These are phyloP conservation scores for Citrus trifoliata DNA, from an alignment of 345 rosid species.

Conservation along the genomic window DNA sequence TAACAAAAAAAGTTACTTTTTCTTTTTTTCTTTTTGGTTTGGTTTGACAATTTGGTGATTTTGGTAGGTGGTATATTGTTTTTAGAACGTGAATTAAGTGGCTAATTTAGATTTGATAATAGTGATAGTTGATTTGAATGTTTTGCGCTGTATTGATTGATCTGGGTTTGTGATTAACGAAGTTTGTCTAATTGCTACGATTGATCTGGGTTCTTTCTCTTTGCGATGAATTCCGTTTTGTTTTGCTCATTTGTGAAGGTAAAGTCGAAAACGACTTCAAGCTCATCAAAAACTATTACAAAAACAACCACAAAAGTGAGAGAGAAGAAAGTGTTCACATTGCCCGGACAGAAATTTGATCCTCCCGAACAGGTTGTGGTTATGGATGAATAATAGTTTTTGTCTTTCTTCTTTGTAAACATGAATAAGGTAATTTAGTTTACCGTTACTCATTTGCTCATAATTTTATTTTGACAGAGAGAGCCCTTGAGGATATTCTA, in stretches of 20 bases:
- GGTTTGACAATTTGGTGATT: slow-evolving; percentile 8
- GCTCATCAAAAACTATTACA: slow-evolving; percentile 49
- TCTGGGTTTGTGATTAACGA: neutral
- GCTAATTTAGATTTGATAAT: neutral
- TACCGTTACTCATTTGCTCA: neutral
- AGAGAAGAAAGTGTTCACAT: slow-evolving; percentile 85
- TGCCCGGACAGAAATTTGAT: slow-evolving; percentile 84
- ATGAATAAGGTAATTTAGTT: neutral
- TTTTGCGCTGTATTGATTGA: slow-evolving; percentile 10
- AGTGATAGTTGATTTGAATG: neutral
- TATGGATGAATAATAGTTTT: slow-evolving; percentile 2
- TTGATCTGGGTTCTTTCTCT: neutral
- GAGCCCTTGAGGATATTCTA: slow-evolving; percentile 94
- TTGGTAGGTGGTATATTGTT: slow-evolving; percentile 8
- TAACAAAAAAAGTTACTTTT: neutral
- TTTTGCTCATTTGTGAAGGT: slow-evolving; percentile 44
- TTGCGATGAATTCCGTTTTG: slow-evolving; percentile 18
- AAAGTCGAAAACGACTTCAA: slow-evolving; percentile 42
- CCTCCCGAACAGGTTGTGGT: slow-evolving; percentile 95
- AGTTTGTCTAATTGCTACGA: neutral
- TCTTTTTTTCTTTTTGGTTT: neutral
- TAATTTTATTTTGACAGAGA: slow-evolving; percentile 48
- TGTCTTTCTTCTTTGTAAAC: slow-evolving; percentile 5
- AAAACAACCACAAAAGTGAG: slow-evolving; percentile 52
- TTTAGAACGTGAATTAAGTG: neutral